These are phyloP conservation scores for Nemania diffusa DNA, from an alignment of 2,329 filamentous ascomycete species.

Conservation along the genomic window DNA sequence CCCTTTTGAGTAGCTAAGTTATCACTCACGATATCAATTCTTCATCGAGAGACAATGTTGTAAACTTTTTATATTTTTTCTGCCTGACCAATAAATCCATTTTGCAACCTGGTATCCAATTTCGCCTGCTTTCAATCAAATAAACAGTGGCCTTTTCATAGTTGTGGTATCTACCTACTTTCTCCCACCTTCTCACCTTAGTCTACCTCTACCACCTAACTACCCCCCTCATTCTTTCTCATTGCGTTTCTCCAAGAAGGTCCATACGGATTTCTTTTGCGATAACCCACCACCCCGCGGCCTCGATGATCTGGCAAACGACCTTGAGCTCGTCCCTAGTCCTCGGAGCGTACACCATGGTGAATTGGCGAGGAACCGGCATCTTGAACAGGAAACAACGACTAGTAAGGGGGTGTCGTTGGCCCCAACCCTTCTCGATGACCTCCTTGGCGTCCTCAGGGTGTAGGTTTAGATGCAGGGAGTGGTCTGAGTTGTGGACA, in stretches of 20 bases:
- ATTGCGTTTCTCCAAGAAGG: constrained; percentile 30
- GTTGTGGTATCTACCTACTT: not conserved
- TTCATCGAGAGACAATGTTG: not conserved
- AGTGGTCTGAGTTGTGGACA: constrained; percentile 79
- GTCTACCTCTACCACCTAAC: too few relatives aligned
- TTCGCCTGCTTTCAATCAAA: constrained; percentile 15
- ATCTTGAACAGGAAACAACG: constrained; percentile 64
- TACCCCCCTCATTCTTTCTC: too few relatives aligned
- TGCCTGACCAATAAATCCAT: not conserved
- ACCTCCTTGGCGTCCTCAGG: constrained; percentile 79
- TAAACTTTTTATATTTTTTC: not conserved
- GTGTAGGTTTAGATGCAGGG: constrained; percentile 82
- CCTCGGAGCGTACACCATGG: constrained; percentile 84
- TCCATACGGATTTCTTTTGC: constrained; percentile 47
- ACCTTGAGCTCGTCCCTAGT: constrained; percentile 71
- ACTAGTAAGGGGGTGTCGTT: constrained; percentile 74
- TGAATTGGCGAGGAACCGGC: constrained; percentile 78
- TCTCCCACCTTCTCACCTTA: not conserved
- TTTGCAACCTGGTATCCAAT: constrained; percentile 10
- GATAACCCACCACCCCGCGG: constrained; percentile 67
- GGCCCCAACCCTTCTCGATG: constrained; percentile 81
- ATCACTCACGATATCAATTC: not conserved
- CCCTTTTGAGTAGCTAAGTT: not conserved
- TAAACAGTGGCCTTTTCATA: not conserved
- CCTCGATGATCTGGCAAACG: constrained; percentile 76